Base-by-base conservation (phyloP, 2,329 filamentous ascomycete species). In the Tolypocladium sp. region DNA sequence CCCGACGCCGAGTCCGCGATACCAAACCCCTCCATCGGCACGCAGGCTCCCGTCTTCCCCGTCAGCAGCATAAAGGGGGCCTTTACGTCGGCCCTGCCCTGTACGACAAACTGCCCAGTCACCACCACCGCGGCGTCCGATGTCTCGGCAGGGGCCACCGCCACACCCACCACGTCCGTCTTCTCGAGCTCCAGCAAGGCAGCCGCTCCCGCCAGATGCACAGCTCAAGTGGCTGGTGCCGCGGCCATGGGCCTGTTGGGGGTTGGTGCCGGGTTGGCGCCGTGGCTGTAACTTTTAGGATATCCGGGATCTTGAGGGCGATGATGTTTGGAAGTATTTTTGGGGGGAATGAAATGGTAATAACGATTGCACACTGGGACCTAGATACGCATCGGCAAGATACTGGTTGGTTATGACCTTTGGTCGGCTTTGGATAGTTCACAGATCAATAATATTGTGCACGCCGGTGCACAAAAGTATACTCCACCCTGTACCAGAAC, bases 41-140 rank as follows among this genome's bases (percentile, higher is more conserved):
- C 77, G 1, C 79, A 82, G 42, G 67, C 74, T 0, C 76, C 80
- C 5, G 85, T 79, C 1, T 89, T 82, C 71, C 72, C 73, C 30
- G 77, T 77, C 59, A 85, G 82, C 5, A 77, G 74, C 7, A 72
- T 70, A 4, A 72, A 77, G 44, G 63, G 66, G 13, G 72, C 76
- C 6, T 80, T 79, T 62, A 76, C 76, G 0, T 73, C 70, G 0
- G 72, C 71, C 8, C 70, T 79, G 55, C 77, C 78, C 0, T 80
- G 77, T 58, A 76, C 73, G 0, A 63, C 62, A 8, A 63, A 70
- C 57, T 79, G 77, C 46, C 71, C 74, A 1, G 70, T 69, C n/a
- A 69, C 70, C 2, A 70, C 67, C 3, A 69, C 67, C 3, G 63
- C 61, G n/a, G 55, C 58, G 12, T 59, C 66, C 6, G 60, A 58